These are phyloP conservation scores for Ustulina deusta DNA, from an alignment of 2,329 filamentous ascomycete species.

Conservation along the genomic window DNA sequence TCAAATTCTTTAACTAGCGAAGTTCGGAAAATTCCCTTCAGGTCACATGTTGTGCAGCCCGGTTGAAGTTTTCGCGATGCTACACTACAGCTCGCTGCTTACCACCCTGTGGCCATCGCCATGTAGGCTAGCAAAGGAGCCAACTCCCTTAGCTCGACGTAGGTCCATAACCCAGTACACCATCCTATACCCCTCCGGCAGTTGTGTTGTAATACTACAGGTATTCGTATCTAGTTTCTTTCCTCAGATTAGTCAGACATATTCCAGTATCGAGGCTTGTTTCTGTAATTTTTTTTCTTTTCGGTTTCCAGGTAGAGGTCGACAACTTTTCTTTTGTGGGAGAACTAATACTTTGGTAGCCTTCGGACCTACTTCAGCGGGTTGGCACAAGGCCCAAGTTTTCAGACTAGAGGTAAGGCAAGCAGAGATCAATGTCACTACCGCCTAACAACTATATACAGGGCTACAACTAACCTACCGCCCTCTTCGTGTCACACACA, in stretches of 20 bases:
- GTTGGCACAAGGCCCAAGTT: not conserved
- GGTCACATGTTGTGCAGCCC: not conserved
- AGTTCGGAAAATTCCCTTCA: not conserved
- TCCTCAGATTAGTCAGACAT: too few species aligned
- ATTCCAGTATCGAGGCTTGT: too few species aligned
- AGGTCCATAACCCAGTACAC: not conserved
- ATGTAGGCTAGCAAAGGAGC: not conserved
- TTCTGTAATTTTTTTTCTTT: too few species aligned
- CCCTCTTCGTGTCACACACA: too few species aligned
- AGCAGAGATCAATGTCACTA: not conserved
- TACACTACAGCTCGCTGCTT: slow-evolving; percentile 1
- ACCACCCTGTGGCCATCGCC: not conserved
- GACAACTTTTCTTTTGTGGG: too few species aligned
- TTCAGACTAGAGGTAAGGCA: not conserved
- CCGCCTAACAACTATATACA: not conserved
- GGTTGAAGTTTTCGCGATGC: not conserved
- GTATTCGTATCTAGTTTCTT: too few species aligned
- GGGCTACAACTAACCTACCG: not conserved
- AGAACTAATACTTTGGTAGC: too few species aligned
- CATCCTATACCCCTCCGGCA: not conserved
- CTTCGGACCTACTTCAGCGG: too few species aligned
- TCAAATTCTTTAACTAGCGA: not conserved
- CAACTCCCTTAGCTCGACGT: not conserved
- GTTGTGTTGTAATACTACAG: not conserved
- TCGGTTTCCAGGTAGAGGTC: too few species aligned